phyloP scores from a whole-genome alignment of 352 stramenopile species.

The Phytophthora sp. region DNA sequence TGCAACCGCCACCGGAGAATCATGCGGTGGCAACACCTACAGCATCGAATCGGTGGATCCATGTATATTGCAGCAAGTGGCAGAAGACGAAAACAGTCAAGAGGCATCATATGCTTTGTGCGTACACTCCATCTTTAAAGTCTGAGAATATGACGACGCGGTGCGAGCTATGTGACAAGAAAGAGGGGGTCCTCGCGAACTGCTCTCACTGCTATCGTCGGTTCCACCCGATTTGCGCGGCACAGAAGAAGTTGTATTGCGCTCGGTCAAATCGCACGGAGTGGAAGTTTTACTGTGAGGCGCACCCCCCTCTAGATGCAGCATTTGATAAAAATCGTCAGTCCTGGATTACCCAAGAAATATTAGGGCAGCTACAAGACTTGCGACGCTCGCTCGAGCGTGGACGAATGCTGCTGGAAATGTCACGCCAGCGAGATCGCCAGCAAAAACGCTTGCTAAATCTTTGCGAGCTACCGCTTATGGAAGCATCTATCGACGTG shows the following conservation, averaged over 20 bases:
- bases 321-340: constrained; percentile 76
- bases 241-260: constrained; percentile 67
- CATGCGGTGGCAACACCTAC: constrained; percentile 10
- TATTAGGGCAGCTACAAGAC: constrained; percentile 75
- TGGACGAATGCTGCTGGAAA: constrained; percentile 85
- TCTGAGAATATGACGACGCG: constrained; percentile 30
- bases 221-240: constrained; percentile 81
- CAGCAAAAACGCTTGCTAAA: constrained; percentile 83
- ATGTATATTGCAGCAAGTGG: constrained; percentile 83
- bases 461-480: constrained; percentile 59
- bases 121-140: constrained; percentile 36
- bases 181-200: constrained; percentile 54
- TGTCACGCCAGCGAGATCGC: constrained; percentile 85
- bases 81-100: constrained; percentile 73
- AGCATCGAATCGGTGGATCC: constrained; percentile 65
- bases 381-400: constrained; percentile 80
- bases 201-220: constrained; percentile 65
- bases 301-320: constrained; percentile 64
- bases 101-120: constrained; percentile 66
- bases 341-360: constrained; percentile 82
- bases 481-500: constrained; percentile 75
- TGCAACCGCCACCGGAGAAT: constrained; percentile 3
- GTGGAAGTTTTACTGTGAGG: constrained; percentile 82
- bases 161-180: constrained; percentile 66
- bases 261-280: constrained; percentile 64